Conservation (phyloP, 1,284 basidiomycete genomes). For the Cutaneotrichosporon dermatis region DNA sequence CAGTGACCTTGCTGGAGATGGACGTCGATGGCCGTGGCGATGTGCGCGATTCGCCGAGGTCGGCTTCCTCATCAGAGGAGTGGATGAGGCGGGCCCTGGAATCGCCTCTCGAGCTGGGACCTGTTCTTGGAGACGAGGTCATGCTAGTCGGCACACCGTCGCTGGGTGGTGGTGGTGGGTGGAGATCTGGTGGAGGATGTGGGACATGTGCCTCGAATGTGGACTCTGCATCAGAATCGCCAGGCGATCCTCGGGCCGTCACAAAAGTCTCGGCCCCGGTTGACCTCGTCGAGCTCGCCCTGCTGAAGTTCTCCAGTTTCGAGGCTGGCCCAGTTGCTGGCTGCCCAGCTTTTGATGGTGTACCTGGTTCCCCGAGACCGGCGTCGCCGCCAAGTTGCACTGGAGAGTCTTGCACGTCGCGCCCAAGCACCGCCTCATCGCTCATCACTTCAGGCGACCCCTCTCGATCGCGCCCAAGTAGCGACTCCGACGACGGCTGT, state of each 20-base stretch:
- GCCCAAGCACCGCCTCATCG: neutral
- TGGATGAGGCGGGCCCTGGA: constrained; percentile 6
- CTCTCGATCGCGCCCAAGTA: too few species aligned
- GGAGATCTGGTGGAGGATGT: neutral
- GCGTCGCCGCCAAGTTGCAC: neutral
- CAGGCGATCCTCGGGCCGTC: constrained; percentile 18
- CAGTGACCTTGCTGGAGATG: too few species aligned
- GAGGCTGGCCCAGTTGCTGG: too few species aligned
- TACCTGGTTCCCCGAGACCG: too few species aligned
- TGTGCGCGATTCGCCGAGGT: neutral
- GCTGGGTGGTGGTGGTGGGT: neutral
- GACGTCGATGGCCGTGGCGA: too few species aligned
- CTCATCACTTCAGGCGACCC: too few species aligned
- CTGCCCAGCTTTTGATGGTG: too few species aligned
- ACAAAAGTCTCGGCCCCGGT: constrained; percentile 34
- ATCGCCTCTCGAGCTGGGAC: neutral
- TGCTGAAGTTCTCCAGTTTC: neutral
- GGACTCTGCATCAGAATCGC: constrained; percentile 1
- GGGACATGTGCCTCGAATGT: constrained; percentile 11
- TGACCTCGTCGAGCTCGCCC: constrained; percentile 3
- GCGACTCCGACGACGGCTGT: too few species aligned
- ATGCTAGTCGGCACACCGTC: neutral
- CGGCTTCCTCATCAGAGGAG: constrained; percentile 14
- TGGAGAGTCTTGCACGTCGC: neutral
- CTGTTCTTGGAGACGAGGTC: neutral